Percentiles rank a stretch among this genome's conserved stretches.
phyloP scores from a whole-genome alignment of 2,329 filamentous ascomycete genomes.

The Biscogniauxia sp. region DNA sequence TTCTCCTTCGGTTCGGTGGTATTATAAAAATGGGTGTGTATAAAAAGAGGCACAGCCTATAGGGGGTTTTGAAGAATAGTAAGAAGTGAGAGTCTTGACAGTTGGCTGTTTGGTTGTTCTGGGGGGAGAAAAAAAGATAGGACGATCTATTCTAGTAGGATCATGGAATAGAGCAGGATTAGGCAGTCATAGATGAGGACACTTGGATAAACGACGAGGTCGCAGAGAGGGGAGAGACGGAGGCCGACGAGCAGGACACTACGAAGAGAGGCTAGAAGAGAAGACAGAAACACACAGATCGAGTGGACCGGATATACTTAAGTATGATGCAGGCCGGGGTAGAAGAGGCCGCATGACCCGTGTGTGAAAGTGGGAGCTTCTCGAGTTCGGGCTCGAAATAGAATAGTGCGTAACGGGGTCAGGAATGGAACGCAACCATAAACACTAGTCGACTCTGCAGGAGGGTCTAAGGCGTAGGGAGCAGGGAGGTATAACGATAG shows the following conservation, averaged over 20 bases:
- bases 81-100: conserved; percentile 31
- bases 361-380: neutral
- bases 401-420: conserved; percentile 19
- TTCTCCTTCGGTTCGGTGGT: neutral
- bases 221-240: conserved; percentile 13
- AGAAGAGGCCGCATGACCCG: conserved; percentile 14
- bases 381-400: conserved; percentile 17
- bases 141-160: conserved; percentile 28
- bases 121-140: conserved; percentile 23
- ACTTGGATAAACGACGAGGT: conserved; percentile 16
- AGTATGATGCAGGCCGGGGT: conserved; percentile 12
- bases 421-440: conserved; percentile 24
- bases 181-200: conserved; percentile 13
- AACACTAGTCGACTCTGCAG: conserved; percentile 18
- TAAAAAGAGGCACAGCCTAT: conserved; percentile 33
- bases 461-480: conserved; percentile 12
- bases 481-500: conserved; percentile 21
- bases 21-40: conserved; percentile 12
- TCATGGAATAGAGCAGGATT: conserved; percentile 18
- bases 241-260: conserved; percentile 21
- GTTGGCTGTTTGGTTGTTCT: conserved; percentile 8
- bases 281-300: conserved; percentile 6
- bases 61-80: conserved; percentile 19
- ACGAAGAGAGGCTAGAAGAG: conserved; percentile 22
- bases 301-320: conserved; percentile 21